These are phyloP conservation scores for Colletotrichum orbiculare DNA, from an alignment of 2,329 filamentous ascomycete genomes.

Conservation along the genomic window DNA sequence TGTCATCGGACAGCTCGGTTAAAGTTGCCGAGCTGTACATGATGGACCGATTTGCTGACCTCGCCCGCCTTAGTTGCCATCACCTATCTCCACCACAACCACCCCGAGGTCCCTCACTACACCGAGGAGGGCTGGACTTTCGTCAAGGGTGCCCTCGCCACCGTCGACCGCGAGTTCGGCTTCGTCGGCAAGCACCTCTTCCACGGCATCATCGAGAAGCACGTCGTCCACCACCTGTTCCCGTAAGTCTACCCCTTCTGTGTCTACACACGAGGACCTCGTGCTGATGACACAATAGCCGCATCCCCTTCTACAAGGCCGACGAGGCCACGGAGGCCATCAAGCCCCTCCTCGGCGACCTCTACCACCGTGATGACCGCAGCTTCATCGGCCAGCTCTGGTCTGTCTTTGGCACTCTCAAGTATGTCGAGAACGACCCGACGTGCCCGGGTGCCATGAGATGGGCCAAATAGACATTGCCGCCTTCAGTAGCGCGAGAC, in stretches of 20 bases:
- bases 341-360: conserved; percentile 63
- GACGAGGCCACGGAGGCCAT: conserved; percentile 69
- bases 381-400: conserved; percentile 59
- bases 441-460: conserved; percentile 48
- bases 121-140: conserved; percentile 68
- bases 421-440: conserved; percentile 57
- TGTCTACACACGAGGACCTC: not conserved
- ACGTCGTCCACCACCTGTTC: conserved; percentile 72
- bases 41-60: not conserved
- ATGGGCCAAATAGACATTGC: conserved; percentile 43
- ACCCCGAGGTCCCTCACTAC: conserved; percentile 64
- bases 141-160: conserved; percentile 68
- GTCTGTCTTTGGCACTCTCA: conserved; percentile 58
- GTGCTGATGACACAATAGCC: conserved; percentile 41
- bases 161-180: conserved; percentile 71
- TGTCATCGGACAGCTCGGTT: not conserved
- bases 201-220: conserved; percentile 70
- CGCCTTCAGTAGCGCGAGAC: too few species aligned
- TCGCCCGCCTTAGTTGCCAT: conserved; percentile 67
- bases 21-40: not conserved
- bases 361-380: conserved; percentile 60
- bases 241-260: conserved; percentile 50
- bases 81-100: conserved; percentile 80
- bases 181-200: conserved; percentile 71
- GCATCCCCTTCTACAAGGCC: conserved; percentile 70